Evolutionary conservation across 2,329 filamentous ascomycete genomes (phyloP).

Genomic region (Monosporascus sp.): DNA sequence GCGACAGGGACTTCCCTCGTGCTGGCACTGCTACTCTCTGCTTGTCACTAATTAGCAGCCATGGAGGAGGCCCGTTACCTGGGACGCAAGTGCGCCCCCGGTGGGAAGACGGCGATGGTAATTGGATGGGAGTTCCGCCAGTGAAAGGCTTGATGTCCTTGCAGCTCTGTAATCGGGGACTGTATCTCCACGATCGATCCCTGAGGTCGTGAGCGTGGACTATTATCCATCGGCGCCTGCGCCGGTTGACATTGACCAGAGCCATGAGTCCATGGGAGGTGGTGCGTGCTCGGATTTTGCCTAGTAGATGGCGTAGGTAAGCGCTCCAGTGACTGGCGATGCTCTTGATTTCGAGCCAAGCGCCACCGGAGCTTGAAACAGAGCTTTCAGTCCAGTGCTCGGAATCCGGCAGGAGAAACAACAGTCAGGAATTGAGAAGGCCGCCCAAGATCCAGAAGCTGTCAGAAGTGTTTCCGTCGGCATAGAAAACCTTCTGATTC

Average conservation of each 20-base stretch:
- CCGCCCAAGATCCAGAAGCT: too few species aligned
- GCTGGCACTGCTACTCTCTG: neutral
- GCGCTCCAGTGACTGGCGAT: neutral
- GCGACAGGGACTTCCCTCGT: conserved; percentile 4
- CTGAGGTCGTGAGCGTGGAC: neutral
- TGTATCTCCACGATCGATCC: neutral
- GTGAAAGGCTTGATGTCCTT: neutral
- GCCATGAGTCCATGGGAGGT: neutral
- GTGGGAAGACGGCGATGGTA: neutral
- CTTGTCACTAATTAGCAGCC: neutral
- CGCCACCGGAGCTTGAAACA: conserved; percentile 4
- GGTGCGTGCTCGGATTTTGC: neutral
- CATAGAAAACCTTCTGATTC: too few species aligned
- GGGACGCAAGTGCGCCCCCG: neutral
- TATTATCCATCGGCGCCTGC: neutral
- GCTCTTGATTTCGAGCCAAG: neutral
- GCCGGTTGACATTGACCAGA: neutral
- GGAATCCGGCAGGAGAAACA: too few species aligned
- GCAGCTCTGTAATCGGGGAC: neutral
- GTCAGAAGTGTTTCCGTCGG: too few species aligned
- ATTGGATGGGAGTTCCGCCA: too few species aligned
- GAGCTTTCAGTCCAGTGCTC: conserved; percentile 1
- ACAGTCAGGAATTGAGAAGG: too few species aligned
- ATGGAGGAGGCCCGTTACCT: neutral
- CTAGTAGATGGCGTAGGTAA: neutral